A percentile compares a stretch with the other conserved stretches of the same genome.
phyloP scores from a whole-genome alignment of 2,329 filamentous ascomycete species.

The Claviceps quebecensis region DNA sequence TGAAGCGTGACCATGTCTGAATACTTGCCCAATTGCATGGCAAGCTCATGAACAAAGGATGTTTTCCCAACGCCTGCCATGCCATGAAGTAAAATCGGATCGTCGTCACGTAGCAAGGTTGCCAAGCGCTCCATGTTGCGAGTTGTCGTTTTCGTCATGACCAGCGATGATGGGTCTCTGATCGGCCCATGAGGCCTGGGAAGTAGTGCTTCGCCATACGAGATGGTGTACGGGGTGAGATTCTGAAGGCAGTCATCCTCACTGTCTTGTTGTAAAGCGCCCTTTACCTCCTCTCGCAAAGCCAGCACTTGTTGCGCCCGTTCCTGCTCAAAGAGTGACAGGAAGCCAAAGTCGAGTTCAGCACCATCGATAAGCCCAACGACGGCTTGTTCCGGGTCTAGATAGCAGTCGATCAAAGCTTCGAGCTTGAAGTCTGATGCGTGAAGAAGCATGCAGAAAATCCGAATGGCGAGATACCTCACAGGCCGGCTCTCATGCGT shows the following conservation, averaged over 20 bases:
- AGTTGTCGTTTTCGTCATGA: constrained; percentile 59
- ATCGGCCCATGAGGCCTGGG: constrained; percentile 43
- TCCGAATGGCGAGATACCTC: constrained; percentile 67
- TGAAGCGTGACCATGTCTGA: constrained; percentile 84
- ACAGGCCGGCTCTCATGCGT: constrained; percentile 43
- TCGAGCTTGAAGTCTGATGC: constrained; percentile 70
- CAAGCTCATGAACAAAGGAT: constrained; percentile 67
- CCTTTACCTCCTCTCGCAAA: constrained; percentile 25
- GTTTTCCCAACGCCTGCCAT: constrained; percentile 85
- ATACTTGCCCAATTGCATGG: constrained; percentile 63
- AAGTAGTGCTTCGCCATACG: constrained; percentile 53
- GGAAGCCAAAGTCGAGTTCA: constrained; percentile 64
- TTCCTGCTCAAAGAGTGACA: constrained; percentile 43
- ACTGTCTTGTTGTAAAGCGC: constrained; percentile 6
- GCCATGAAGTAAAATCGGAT: constrained; percentile 70
- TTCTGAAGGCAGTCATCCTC: constrained; percentile 17
- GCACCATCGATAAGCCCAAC: constrained; percentile 62
- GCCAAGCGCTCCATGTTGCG: constrained; percentile 60
- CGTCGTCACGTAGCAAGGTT: constrained; percentile 46
- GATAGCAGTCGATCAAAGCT: constrained; percentile 50
- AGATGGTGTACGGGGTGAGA: constrained; percentile 47
- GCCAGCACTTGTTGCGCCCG: constrained; percentile 32
- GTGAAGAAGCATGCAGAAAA: constrained; percentile 65
- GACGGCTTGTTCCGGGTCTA: constrained; percentile 47
- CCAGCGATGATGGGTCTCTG: constrained; percentile 34